phyloP scores from a whole-genome alignment of 2,329 filamentous ascomycete species.

The Metarhizium humberi region DNA sequence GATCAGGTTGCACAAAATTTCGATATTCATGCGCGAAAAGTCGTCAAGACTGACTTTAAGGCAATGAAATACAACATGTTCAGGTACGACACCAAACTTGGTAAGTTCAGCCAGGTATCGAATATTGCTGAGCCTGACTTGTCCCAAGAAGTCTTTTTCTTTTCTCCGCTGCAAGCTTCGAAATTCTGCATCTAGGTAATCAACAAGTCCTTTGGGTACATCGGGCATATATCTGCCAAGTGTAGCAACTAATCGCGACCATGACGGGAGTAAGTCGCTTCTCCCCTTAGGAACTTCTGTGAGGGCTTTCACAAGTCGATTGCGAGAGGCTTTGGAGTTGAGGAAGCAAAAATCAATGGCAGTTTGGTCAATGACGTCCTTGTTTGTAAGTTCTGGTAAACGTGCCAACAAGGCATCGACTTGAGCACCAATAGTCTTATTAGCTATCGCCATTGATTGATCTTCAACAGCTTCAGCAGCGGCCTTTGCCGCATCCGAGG shows the following conservation, averaged over 20 bases:
- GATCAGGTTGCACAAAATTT: constrained; percentile 91
- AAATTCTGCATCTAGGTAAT: constrained; percentile 93
- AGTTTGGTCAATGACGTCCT: constrained; percentile 83
- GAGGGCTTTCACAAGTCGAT: constrained; percentile 83
- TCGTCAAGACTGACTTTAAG: constrained; percentile 96
- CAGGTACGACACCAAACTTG: constrained; percentile 95
- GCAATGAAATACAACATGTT: constrained; percentile 98
- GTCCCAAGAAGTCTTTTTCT: constrained; percentile 92
- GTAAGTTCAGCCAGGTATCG: constrained; percentile 96
- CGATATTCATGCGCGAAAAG: constrained; percentile 97
- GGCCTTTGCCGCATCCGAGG: constrained; percentile 44
- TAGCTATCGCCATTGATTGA: constrained; percentile 86
- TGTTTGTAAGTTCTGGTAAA: constrained; percentile 84
- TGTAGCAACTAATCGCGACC: constrained; percentile 87
- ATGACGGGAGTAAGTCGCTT: constrained; percentile 80
- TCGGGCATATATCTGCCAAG: constrained; percentile 91
- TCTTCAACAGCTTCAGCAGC: constrained; percentile 56
- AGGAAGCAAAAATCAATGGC: constrained; percentile 97
- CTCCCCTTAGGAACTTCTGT: constrained; percentile 93
- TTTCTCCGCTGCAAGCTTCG: constrained; percentile 93
- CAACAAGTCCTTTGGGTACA: constrained; percentile 81
- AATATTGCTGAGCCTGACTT: constrained; percentile 87
- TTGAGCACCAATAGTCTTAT: constrained; percentile 95
- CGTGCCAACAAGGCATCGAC: constrained; percentile 83
- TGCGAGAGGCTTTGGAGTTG: constrained; percentile 95